Evolutionary conservation across 2,329 filamentous ascomycete genomes (phyloP).

Genomic region (Zopfia rhizophila): DNA sequence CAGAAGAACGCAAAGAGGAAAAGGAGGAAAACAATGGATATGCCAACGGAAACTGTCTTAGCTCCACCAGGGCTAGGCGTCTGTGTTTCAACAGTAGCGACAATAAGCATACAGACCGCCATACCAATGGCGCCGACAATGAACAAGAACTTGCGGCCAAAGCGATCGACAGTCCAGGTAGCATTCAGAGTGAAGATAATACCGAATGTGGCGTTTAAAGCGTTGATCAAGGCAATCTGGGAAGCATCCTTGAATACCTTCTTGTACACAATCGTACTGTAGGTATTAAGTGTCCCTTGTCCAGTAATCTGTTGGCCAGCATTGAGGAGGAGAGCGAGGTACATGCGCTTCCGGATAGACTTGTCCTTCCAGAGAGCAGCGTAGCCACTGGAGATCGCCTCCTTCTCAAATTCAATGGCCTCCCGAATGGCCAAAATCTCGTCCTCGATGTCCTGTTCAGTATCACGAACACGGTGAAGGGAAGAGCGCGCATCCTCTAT

Average conservation of each 20-base stretch:
- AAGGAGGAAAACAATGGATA: slow-evolving; percentile 74
- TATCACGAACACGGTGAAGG: slow-evolving; percentile 70
- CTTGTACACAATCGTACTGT: slow-evolving; percentile 79
- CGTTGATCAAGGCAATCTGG: slow-evolving; percentile 77
- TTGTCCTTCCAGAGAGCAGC: slow-evolving; percentile 75
- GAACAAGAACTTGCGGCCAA: slow-evolving; percentile 75
- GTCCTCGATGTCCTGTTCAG: slow-evolving; percentile 72
- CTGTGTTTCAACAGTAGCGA: slow-evolving; percentile 66
- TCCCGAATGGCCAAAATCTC: slow-evolving; percentile 73
- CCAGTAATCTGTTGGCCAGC: slow-evolving; percentile 77
- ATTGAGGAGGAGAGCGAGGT: slow-evolving; percentile 73
- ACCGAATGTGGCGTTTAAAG: slow-evolving; percentile 76
- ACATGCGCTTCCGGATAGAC: slow-evolving; percentile 73
- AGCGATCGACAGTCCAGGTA: slow-evolving; percentile 77
- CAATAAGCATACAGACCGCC: slow-evolving; percentile 75
- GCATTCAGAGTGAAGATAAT: slow-evolving; percentile 79
- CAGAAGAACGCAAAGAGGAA: slow-evolving; percentile 74
- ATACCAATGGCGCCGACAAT: slow-evolving; percentile 76
- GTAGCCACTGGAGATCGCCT: slow-evolving; percentile 72
- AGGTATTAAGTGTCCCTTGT: slow-evolving; percentile 77
- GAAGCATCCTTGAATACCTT: slow-evolving; percentile 68
- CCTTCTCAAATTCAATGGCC: slow-evolving; percentile 77
- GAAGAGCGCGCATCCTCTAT: slow-evolving; percentile 69
- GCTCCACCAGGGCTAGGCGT: slow-evolving; percentile 65
- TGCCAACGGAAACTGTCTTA: slow-evolving; percentile 70